Evolutionary conservation across 2,329 filamentous ascomycete genomes (phyloP), one percentile per base, ranked within the genome.

Genomic region (Epichloe bromicola): DNA sequence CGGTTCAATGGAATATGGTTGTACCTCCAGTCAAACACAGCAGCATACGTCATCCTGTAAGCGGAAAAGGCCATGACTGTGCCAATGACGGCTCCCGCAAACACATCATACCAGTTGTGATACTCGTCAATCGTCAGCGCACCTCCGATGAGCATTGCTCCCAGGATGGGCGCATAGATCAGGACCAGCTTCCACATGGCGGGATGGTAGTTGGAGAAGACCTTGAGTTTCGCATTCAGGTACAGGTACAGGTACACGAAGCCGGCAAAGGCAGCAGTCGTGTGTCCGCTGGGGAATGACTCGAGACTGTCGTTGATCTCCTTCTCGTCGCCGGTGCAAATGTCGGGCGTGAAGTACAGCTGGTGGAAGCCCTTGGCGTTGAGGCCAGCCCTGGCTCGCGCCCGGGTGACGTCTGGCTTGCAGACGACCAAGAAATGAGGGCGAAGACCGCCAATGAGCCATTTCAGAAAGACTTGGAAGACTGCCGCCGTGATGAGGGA

Each of bases 201-300:
- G 0, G 85, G 79, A 61, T 87, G 84, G 62, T 85, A 83, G 70
- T 86, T 83, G 55, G 78, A 70, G 58, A 82, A 87, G 51, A 87
- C 76, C 72, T 88, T 88, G 57, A 89, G 74, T 70, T 88, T 88
- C 46, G 82, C 85, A 64, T 88, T 88, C 43, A 89, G 76, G 68
- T 88, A 89, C 1, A 88, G 70, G 57, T 75, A 83, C 3, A 88
- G 68, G 61, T 78, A 88, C 20, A 86, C 74, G 58, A 86, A 84
- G 5, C 83, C 83, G 0, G 81, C 82, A 53, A 87, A 88, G 0
- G 83, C 83, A 1, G 84, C 84, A 0, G 84, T 86, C 5, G 82
- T 81, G 65, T 89, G 85, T 1, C 86, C 86, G 1, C 79, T 84
- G 0, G 85, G 85, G 65, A 89, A 83, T 0, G 79, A 83, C 61